Evolutionary conservation across 345 rosid genomes (phyloP).

Genomic region (Mallotus nudiflorus): DNA sequence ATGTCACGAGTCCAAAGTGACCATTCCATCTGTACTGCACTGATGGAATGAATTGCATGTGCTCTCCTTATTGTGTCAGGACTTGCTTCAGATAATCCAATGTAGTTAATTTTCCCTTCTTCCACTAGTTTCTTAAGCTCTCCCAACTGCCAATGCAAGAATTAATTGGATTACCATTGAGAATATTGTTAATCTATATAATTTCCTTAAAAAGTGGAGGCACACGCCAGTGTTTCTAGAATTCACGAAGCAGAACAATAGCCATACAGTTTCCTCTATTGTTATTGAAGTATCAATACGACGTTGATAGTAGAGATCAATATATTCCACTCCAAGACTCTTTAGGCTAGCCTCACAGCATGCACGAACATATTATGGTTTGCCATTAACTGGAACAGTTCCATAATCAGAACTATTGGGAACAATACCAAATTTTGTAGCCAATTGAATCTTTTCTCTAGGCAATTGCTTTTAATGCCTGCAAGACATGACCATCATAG

Average conservation of each 20-base stretch:
- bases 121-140: conserved; percentile 15
- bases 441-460: conserved; percentile 35
- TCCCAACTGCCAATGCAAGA: too few relatives aligned
- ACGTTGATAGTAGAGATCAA: conserved; percentile 26
- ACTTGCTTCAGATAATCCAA: conserved; percentile 23
- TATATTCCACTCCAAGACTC: conserved; percentile 16
- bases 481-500: background rate
- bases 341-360: conserved; percentile 22
- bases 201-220: background rate
- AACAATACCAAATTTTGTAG: conserved; percentile 35
- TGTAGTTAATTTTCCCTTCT: conserved; percentile 22
- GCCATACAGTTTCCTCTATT: conserved; percentile 21
- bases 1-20: conserved; percentile 23
- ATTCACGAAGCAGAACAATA: background rate
- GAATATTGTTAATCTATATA: too few relatives aligned
- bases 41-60: conserved; percentile 15
- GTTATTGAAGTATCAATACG: conserved; percentile 13
- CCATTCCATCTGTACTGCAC: conserved; percentile 25
- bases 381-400: background rate
- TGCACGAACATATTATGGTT: conserved; percentile 17
- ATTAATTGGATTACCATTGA: background rate
- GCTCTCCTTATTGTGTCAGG: conserved; percentile 21
- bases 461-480: conserved; percentile 42
- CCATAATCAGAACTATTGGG: background rate
- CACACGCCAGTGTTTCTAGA: background rate